These are phyloP conservation scores for Gnaphalium uliginosum DNA, from an alignment of 129 eudicot species.

Conservation along the genomic window DNA sequence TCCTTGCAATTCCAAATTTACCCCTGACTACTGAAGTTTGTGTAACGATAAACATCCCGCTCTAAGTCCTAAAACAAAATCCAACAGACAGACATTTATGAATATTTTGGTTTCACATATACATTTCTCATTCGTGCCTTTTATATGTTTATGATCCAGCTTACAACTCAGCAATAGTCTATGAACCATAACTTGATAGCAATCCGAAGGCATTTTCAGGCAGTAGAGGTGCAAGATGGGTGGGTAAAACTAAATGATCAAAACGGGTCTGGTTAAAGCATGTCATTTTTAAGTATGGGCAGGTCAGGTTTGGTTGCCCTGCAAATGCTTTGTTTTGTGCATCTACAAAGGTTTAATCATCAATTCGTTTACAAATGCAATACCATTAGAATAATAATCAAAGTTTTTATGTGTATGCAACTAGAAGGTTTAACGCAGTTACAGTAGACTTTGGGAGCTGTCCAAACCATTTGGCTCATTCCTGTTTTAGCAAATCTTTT, in stretches of 20 bases:
- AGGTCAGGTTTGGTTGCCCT: background rate
- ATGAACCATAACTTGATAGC: background rate
- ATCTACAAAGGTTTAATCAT: background rate
- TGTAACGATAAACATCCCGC: constrained; percentile 6
- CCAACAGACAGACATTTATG: background rate
- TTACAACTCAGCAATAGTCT: constrained; percentile 2
- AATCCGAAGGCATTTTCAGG: background rate
- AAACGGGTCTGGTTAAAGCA: background rate
- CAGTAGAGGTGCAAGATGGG: background rate
- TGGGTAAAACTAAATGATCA: background rate
- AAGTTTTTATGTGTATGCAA: too few relatives aligned
- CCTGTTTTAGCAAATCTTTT: background rate
- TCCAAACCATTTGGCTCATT: background rate
- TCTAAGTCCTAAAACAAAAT: constrained; percentile 17
- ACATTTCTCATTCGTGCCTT: background rate
- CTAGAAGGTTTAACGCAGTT: background rate
- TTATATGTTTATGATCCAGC: background rate
- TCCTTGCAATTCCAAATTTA: constrained; percentile 14
- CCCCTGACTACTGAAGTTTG: background rate
- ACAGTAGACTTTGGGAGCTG: background rate
- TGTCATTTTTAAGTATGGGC: background rate
- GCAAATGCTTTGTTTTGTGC: background rate
- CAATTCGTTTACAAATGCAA: background rate
- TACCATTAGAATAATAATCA: background rate
- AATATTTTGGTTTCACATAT: background rate